Conservation (phyloP, 352 stramenopile species). For the Halophytophthora batemanensis region DNA sequence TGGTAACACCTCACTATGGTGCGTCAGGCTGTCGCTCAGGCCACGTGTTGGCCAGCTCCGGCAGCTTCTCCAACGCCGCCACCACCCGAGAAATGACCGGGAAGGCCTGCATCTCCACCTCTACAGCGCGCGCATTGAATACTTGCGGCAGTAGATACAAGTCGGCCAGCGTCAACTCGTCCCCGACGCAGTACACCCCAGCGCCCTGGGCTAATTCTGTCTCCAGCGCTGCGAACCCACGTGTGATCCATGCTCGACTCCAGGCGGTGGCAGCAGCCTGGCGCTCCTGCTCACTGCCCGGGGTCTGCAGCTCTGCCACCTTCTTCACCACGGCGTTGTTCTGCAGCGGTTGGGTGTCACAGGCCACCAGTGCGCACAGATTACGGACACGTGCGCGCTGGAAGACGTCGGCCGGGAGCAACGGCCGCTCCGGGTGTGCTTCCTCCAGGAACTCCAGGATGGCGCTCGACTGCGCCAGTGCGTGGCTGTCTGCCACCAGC, state of each 20-base stretch:
- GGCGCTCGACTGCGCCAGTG: slow-evolving; percentile 80
- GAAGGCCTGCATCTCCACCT: slow-evolving; percentile 81
- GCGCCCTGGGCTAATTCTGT: slow-evolving; percentile 39
- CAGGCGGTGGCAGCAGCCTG: slow-evolving; percentile 33
- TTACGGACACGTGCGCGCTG: slow-evolving; percentile 73
- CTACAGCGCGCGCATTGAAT: slow-evolving; percentile 84
- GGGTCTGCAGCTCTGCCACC: slow-evolving; percentile 30
- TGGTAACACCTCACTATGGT: too few relatives aligned
- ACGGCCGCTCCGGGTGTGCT: slow-evolving; percentile 56
- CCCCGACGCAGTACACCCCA: slow-evolving; percentile 63
- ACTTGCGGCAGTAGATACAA: slow-evolving; percentile 89
- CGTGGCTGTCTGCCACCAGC: slow-evolving; percentile 76
- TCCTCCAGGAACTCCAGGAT: slow-evolving; percentile 94
- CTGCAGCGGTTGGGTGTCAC: slow-evolving; percentile 90
- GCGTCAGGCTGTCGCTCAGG: slow-evolving; percentile 68
- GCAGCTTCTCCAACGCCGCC: slow-evolving; percentile 55
- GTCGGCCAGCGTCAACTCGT: slow-evolving; percentile 87
- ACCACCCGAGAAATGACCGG: slow-evolving; percentile 78
- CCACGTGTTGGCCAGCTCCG: slow-evolving; percentile 74
- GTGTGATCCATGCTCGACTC: slow-evolving; percentile 65
- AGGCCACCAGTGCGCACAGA: slow-evolving; percentile 87
- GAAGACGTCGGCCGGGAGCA: slow-evolving; percentile 75
- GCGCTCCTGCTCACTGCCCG: slow-evolving; percentile 38
- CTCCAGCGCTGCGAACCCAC: slow-evolving; percentile 80
- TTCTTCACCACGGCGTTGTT: slow-evolving; percentile 71